Conservation (phyloP, 768 basidiomycete species). For the Tricholoma sp. region DNA sequence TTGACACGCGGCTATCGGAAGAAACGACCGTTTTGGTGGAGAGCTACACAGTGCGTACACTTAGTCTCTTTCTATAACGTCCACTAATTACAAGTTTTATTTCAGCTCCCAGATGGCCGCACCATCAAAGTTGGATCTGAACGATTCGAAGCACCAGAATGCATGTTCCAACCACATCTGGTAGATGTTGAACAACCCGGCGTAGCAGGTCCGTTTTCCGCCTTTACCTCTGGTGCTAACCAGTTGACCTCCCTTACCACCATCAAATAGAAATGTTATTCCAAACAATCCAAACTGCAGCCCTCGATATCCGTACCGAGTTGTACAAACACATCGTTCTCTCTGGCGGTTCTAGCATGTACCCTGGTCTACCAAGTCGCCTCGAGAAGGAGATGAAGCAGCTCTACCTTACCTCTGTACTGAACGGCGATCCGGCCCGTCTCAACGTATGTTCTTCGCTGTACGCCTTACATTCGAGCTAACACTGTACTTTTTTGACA, state of each 20-base stretch:
- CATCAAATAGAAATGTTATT: constrained; percentile 82
- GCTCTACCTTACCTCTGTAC: constrained; percentile 88
- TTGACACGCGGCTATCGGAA: constrained; percentile 88
- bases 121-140: constrained; percentile 97
- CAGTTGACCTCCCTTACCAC: neutral
- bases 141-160: constrained; percentile 98
- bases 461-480: neutral
- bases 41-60: constrained; percentile 75
- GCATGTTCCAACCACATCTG: constrained; percentile 99
- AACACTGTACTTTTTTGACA: constrained; percentile 23
- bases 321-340: constrained; percentile 98
- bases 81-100: constrained; percentile 4
- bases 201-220: constrained; percentile 66
- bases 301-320: constrained; percentile 84
- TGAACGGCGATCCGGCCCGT: constrained; percentile 76
- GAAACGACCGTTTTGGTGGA: constrained; percentile 97
- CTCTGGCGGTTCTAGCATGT: constrained; percentile 98
- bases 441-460: constrained; percentile 63
- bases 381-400: constrained; percentile 99
- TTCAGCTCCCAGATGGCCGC: constrained; percentile 89
- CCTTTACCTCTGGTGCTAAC: neutral
- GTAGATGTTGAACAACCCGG: constrained; percentile 97
- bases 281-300: constrained; percentile 89
- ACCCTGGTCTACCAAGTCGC: constrained; percentile 93
- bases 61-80: neutral